Base-by-base conservation (phyloP, 441 rosid species). In the Pelargonium fulgidum region DNA sequence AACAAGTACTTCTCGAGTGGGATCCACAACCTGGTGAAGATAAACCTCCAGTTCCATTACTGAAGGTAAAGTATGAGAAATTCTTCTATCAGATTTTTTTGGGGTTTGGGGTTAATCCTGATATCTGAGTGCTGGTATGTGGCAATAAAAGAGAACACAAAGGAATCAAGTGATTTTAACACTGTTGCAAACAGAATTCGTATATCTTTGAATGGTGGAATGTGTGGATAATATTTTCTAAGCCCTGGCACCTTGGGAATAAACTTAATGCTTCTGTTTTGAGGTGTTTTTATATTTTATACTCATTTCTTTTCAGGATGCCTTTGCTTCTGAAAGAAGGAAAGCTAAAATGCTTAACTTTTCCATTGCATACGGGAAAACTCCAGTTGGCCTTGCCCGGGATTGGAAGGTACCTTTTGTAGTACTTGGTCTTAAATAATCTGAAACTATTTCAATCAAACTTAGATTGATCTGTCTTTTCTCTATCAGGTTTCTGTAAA, bases 291-390 rank as follows among this genome's bases (percentile, higher is more conserved):
- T 33, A 33, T 33, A 33, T 33, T 4, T 33, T 66, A 66, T 45
- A 50, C 64, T 33, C 68, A 72, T 70, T 66, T 68, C 9, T 58
- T 67, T 68, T 44, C 83, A 92, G 99, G 99, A 94, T 78, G 93
- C 90, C 63, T 92, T 87, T 78, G 96, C 77, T 72, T 87, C 97
- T 62, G 98, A 94, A 81, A 85, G 99, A 84, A 90, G 99, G 81
- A 91, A 91, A 81, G 97, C 99, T 33, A 94, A 91, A 81, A 94
- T 94, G 99, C 96, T 93, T 7, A 93, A 93, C 83, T 93, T 93
- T 74, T 93, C 99, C 19, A 93, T 93, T 80, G 99, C 99, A 0
- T 91, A 93, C 69, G 99, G 99, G 44, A 93, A 93, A 83, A 91
- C 99, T 64, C 90, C 96, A 6, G 71, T 83, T 75, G 96, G 99